Evolutionary conservation across 2,329 filamentous ascomycete species (phyloP).

Genomic region (Paraconiothyrium sp.): DNA sequence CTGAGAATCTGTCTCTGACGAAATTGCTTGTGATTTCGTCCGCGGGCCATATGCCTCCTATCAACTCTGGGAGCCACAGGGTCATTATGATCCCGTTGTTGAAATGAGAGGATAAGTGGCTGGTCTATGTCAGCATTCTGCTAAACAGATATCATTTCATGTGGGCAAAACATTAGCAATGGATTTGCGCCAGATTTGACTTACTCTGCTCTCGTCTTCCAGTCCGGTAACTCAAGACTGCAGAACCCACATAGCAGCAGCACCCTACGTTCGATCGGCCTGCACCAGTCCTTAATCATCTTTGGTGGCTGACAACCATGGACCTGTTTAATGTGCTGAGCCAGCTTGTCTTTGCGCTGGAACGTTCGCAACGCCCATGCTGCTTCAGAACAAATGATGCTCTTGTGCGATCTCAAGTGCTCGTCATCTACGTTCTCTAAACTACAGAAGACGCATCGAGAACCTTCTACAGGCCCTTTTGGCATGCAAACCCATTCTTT

Average conservation of each 20-base stretch:
- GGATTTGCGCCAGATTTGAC: background rate
- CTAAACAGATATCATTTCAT: background rate
- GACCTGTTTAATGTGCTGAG: constrained; percentile 59
- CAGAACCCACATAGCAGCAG: constrained; percentile 32
- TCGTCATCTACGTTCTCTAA: constrained; percentile 52
- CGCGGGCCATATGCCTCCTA: constrained; percentile 24
- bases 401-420: constrained; percentile 61
- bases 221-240: constrained; percentile 22
- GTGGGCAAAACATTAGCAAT: background rate
- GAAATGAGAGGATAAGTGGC: constrained; percentile 31
- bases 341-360: constrained; percentile 61
- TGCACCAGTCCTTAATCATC: constrained; percentile 44
- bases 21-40: constrained; percentile 1
- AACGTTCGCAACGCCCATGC: constrained; percentile 61
- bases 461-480: constrained; percentile 58
- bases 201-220: constrained; percentile 27
- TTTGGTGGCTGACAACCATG: constrained; percentile 55
- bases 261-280: constrained; percentile 26
- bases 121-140: background rate
- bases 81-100: constrained; percentile 23
- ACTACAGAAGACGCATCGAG: constrained; percentile 59
- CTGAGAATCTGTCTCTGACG: background rate
- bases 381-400: constrained; percentile 65
- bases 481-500: constrained; percentile 67
- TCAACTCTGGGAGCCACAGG: constrained; percentile 25